Conservation (phyloP, 1,284 basidiomycete genomes). For the Cryptococcus sp. region DNA sequence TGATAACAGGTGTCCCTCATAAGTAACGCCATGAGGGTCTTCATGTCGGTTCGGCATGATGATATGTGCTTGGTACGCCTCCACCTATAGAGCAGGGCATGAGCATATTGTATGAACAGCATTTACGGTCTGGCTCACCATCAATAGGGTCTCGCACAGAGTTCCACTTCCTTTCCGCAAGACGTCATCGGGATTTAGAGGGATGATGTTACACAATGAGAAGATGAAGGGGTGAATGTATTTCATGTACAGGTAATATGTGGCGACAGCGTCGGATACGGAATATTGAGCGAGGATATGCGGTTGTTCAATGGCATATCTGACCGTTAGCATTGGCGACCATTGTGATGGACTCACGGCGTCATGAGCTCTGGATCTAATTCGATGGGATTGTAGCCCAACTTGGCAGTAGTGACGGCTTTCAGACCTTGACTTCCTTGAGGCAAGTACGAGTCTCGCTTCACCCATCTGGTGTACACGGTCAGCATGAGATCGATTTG, state of each 20-base stretch:
- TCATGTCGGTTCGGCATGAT: constrained; percentile 99
- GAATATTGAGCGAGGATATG: constrained; percentile 96
- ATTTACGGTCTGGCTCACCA: constrained; percentile 63
- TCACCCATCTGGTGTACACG: constrained; percentile 71
- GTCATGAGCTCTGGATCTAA: constrained; percentile 99
- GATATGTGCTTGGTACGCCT: constrained; percentile 87
- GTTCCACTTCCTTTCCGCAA: constrained; percentile 95
- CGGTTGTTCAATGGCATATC: constrained; percentile 95
- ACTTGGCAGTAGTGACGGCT: constrained; percentile 93
- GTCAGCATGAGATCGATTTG: neutral
- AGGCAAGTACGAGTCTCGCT: constrained; percentile 98
- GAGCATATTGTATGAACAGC: neutral
- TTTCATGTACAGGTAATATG: constrained; percentile 99
- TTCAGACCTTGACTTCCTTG: constrained; percentile 99
- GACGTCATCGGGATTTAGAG: constrained; percentile 94
- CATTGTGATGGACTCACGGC: constrained; percentile 63
- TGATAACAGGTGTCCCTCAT: constrained; percentile 91
- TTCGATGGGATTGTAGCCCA: constrained; percentile 97
- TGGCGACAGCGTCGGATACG: constrained; percentile 98
- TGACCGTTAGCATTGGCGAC: constrained; percentile 42
- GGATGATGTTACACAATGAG: constrained; percentile 99
- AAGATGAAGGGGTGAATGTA: constrained; percentile 99
- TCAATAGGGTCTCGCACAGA: constrained; percentile 93
- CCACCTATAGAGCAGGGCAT: constrained; percentile 64
- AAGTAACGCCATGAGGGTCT: constrained; percentile 88